Percentiles rank a stretch among this genome's conserved stretches.
Evolutionary conservation across 305 asterid species (phyloP).

Genomic region (Petunia hybrid): DNA sequence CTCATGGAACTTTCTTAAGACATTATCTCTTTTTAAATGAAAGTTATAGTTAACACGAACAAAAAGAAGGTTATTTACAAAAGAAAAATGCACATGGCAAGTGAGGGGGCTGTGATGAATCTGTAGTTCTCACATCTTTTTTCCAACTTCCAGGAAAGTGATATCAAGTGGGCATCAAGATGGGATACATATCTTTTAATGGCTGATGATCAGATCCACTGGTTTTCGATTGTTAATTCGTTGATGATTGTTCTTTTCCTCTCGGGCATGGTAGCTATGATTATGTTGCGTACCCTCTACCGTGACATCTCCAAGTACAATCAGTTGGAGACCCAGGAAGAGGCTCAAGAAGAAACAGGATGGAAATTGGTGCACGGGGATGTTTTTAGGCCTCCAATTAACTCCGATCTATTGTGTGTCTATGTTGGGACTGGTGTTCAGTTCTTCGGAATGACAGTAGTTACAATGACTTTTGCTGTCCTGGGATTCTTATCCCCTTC

Average conservation of each 20-base stretch:
- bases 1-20: slow-evolving; percentile 2
- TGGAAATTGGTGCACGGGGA: slow-evolving; percentile 94
- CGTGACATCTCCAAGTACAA: slow-evolving; percentile 91
- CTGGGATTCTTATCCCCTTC: slow-evolving; percentile 92
- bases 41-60: neutral
- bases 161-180: slow-evolving; percentile 95
- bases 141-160: slow-evolving; percentile 69
- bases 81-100: neutral
- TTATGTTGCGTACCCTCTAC: slow-evolving; percentile 85
- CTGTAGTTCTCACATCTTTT: slow-evolving; percentile 8
- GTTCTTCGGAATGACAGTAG: slow-evolving; percentile 81
- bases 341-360: slow-evolving; percentile 94
- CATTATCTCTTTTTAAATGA: neutral
- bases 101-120: slow-evolving; percentile 12
- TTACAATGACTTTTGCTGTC: slow-evolving; percentile 80
- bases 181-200: slow-evolving; percentile 94
- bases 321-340: slow-evolving; percentile 91
- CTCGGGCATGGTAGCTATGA: slow-evolving; percentile 97
- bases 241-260: slow-evolving; percentile 90
- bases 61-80: neutral
- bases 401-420: slow-evolving; percentile 79
- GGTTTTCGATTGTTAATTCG: slow-evolving; percentile 92
- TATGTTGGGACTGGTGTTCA: slow-evolving; percentile 90
- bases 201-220: slow-evolving; percentile 96
- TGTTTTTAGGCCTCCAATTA: slow-evolving; percentile 82